Evolutionary conservation across 2,329 filamentous ascomycete species (phyloP), one percentile per base, ranked within the genome.

Genomic region (Fusarium nelsonii): DNA sequence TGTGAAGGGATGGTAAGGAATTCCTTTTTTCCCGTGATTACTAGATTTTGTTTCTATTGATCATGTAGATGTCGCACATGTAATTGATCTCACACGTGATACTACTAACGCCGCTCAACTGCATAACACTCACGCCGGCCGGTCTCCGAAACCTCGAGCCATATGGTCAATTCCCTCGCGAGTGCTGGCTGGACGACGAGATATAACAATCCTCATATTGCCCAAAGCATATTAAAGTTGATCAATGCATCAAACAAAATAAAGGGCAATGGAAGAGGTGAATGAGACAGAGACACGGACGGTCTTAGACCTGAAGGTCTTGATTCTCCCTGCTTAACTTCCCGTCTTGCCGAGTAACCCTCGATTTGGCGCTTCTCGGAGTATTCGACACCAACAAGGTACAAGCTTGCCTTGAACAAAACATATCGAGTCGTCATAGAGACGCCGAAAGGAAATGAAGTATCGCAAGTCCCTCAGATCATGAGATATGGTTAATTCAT

Each of bases 111-210:
- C 41, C 51, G 20, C 49, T 43, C 26, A 18, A 40, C 26, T 57
- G 54, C 50, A 68, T 56, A 16, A n/a, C 4, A 44, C 14, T 60
- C n/a, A 20, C 43, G 39, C 32, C 33, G 23, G 40, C 43, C n/a
- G 20, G 40, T 10, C 33, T 20, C 12, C n/a, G n/a, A 18, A 36
- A 6, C 6, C 16, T 11, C 4, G 4, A 33, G 23, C 14, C 52
- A 67, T 67, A 57, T 69, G 52, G 28, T 45, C 12, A 34, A 63
- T 54, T 41, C 44, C 48, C 10, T 41, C 12, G 16, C n/a, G 16
- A 36, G 63, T 8, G 66, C 49, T 69, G 66, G 66, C 66, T 56
- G 39, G 63, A 37, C 53, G 66, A 69, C 32, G 18, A 49, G 20
- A 15, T 7, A 3, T 18, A 45, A 14, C 33, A 67, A 46, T 59